Conservation (phyloP, 768 basidiomycete genomes). For the Mycena venus region DNA sequence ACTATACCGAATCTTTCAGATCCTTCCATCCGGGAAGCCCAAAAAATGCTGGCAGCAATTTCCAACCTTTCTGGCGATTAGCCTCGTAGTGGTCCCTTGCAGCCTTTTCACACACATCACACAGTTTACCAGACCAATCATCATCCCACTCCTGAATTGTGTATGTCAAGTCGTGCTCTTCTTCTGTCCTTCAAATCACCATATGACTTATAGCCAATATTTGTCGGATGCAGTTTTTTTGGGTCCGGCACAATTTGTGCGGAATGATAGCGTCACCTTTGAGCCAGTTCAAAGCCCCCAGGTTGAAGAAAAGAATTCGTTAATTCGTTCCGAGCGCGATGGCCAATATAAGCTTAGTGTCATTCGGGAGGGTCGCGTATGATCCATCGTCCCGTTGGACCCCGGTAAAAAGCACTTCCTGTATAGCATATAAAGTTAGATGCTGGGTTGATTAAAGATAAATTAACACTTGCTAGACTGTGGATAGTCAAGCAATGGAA, state of each 20-base stretch:
- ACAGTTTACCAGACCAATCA: background rate
- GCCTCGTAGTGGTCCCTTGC: background rate
- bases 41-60: slow-evolving; percentile 12
- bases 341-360: background rate
- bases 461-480: background rate
- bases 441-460: background rate
- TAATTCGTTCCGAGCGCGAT: background rate
- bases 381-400: background rate
- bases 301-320: background rate
- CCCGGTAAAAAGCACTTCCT: background rate
- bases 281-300: background rate
- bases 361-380: background rate
- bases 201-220: background rate
- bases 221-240: background rate
- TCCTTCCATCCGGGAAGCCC: slow-evolving; percentile 11
- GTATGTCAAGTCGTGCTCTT: background rate
- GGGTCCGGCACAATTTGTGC: background rate
- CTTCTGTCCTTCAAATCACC: background rate
- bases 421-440: background rate
- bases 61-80: background rate
- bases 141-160: background rate
- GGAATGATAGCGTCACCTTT: background rate
- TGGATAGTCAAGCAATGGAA: background rate
- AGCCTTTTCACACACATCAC: background rate
- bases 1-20: too few species aligned